Base-by-base conservation (phyloP, 108 stramenopile species). In the Seminavis robusta region DNA sequence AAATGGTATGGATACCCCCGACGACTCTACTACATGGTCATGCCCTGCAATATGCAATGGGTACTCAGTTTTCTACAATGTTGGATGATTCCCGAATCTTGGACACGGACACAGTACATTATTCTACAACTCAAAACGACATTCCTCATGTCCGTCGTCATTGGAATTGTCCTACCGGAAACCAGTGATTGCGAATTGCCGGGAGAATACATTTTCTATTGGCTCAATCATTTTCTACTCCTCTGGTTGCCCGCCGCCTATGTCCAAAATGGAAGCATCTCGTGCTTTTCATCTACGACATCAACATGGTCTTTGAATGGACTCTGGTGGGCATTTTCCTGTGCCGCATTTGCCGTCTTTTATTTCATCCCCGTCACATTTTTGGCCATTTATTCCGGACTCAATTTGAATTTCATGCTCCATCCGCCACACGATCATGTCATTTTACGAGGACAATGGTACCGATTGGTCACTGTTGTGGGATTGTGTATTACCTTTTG, bases 41-140 rank as follows among this genome's bases (percentile, higher is more conserved):
- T 62, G 61, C 61, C 61, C 8, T 62, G 61, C 25, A 62, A 62
- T 27, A 53, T 46, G 26, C 49, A 46, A 52, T 62, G 61, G 61
- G 27, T 40, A 17, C 26, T 62, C 8, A 15, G 25, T 9, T 15
- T 62, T 8, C 15, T 62, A 8, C 61, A 52, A 20, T 43, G 43
- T 24, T 53, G 23, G n/a, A 6, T 47, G 29, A 21, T 55, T 4
- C 58, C 58, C 23, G 31, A 48, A 6, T 48, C 31, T 5, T 59
- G 30, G 26, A 9, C 1, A 1, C 36, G 28, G 20, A 10, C 42
- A 30, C 58, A 48, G 11, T 48, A 26, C 24, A 30, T 26, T 19
- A 25, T 62, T 13, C 29, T 43, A 30, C 61, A 62, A 28, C n/a
- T 51, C 10, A 16, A 32, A 13, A 21, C 52, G 28, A 39, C 51